Conservation (phyloP, 164 flowering plant species). For the Chloranthus sessilifolius region DNA sequence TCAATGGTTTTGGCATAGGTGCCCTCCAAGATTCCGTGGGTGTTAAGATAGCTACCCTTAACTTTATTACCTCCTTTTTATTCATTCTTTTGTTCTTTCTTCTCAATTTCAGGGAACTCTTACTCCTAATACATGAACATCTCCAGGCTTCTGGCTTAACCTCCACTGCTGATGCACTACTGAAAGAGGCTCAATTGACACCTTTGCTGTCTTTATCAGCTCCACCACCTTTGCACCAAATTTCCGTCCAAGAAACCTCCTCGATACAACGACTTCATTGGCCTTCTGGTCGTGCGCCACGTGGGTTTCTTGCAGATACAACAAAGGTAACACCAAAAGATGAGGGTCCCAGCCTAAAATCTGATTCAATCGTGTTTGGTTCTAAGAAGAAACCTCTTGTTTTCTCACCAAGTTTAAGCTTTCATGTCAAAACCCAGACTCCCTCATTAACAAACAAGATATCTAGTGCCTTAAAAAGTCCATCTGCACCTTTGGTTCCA, state of each 20-base stretch:
- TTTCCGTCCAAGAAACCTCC: constrained; percentile 49
- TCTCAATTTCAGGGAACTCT: constrained; percentile 66
- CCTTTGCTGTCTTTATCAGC: constrained; percentile 72
- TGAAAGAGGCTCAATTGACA: constrained; percentile 82
- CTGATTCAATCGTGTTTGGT: constrained; percentile 31
- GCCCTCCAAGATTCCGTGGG: too few species aligned
- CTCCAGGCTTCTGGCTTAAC: constrained; percentile 82
- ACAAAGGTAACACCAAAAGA: constrained; percentile 17
- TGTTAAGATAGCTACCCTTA: neutral
- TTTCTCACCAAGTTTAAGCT: constrained; percentile 48
- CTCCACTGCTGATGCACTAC: constrained; percentile 55
- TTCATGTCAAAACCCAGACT: constrained; percentile 38
- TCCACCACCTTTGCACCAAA: constrained; percentile 57
- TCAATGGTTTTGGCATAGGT: too few species aligned
- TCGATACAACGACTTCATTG: constrained; percentile 50
- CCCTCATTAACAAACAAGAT: constrained; percentile 27
- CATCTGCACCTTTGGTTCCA: constrained; percentile 19
- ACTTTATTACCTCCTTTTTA: neutral
- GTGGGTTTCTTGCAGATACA: constrained; percentile 54
- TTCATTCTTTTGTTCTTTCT: neutral
- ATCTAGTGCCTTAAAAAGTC: constrained; percentile 27
- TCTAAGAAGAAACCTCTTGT: constrained; percentile 51
- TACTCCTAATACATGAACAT: constrained; percentile 91
- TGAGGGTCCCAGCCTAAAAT: constrained; percentile 29
- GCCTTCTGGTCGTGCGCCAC: constrained; percentile 71